Percentiles rank a stretch among this genome's conserved stretches.
Conservation (phyloP, 2,329 filamentous ascomycete genomes). For the Talaromyces amestolkiae region DNA sequence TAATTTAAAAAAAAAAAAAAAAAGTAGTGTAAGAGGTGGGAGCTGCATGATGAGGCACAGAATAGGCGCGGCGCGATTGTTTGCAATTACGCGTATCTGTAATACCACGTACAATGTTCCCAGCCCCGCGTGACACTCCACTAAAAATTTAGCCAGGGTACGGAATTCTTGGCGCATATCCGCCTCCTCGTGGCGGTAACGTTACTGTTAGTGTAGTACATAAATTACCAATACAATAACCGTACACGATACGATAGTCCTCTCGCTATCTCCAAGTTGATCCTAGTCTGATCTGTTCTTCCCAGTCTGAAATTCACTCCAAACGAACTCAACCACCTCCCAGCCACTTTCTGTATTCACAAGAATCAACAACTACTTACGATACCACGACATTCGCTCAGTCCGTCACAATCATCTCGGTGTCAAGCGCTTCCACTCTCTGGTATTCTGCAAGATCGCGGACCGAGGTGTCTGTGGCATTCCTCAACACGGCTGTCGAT, state of each 20-base stretch:
- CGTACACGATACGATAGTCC: conserved; percentile 12
- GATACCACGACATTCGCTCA: not conserved
- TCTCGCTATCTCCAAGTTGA: conserved; percentile 2
- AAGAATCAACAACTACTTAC: not conserved
- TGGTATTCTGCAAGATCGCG: conserved; percentile 6
- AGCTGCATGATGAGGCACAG: not conserved
- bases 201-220: not conserved
- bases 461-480: conserved; percentile 2
- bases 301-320: not conserved
- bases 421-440: not conserved
- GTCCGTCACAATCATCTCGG: not conserved
- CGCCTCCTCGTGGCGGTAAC: not conserved
- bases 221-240: not conserved
- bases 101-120: conserved; percentile 1
- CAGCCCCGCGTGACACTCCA: conserved; percentile 10
- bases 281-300: not conserved
- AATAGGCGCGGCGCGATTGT: conserved; percentile 4
- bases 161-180: not conserved
- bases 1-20: not conserved
- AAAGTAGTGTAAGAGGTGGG: not conserved
- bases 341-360: not conserved
- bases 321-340: not conserved
- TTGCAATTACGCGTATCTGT: conserved; percentile 1
- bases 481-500: conserved; percentile 16
- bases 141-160: no score